Base-by-base conservation (phyloP, 176 grass and related monocot genomes). In the Triticum monococcum region DNA sequence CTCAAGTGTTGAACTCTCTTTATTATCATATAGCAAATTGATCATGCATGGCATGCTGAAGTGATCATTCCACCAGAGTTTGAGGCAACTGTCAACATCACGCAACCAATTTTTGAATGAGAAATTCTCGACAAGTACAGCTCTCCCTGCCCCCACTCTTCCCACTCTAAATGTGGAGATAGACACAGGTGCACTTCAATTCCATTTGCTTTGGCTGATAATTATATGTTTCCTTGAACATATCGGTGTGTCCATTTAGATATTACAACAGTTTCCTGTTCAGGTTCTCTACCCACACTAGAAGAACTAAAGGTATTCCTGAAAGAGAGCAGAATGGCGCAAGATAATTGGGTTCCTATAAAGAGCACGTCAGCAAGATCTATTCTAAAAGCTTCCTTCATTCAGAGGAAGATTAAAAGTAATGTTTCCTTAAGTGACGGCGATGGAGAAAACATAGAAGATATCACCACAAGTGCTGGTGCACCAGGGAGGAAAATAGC, bases 291-390 rank as follows among this genome's bases (percentile, higher is more conserved):
- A 68, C 94, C 97, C 22, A 89, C 92, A 78, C 82, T 98, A 33
- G 85, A 92, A 82, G 97, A 96, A 78, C 54, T 96, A 85, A 96
- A 98, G 89, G 64, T 28, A 75, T 91, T 89, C 73, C 72, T 96
- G 64, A 63, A 87, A 76, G 64, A 80, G 31, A 59, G 77, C 62
- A 64, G 45, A 68, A 59, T 14, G 14, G 40, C 62, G 86, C 87
- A 92, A 71, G 74, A 87, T 79, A 88, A 84, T 72, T 98, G 93
- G 92, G 78, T 82, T 83, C 64, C 84, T 85, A 65, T 76, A 43
- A 98, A 91, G 89, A 59, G 74, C 60, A 79, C 20, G 18, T 57
- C 88, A 37, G 93, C 96, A 62, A 80, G 64, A 91, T 86, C 81
- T 64, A 81, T 91, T 63, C 64, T 98, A 33, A 88, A 84, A 84